Evolutionary conservation across 2,329 filamentous ascomycete genomes (phyloP), one percentile per base, ranked within the genome.

Genomic region (Falciphora oryzae): DNA sequence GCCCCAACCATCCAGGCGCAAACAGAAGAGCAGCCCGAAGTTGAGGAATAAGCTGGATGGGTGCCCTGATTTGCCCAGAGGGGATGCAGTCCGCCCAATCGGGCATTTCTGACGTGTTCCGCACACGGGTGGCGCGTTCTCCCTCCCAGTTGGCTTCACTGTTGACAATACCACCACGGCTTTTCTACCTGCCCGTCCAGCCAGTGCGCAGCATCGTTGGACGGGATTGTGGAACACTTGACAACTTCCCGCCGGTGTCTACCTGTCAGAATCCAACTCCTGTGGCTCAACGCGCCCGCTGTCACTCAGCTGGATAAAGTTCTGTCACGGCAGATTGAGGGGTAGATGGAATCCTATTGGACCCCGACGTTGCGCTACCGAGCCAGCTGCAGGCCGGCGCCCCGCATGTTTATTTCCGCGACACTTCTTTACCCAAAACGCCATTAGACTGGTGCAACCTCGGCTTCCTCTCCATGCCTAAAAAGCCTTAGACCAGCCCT

Each of bases 1-100:
- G 87, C 86, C 16, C 86, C 86, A 31, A 78, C 85, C 29, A 74
- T 89, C 8, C 86, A 89, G 68, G 85, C 85, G 27, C 85, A 87
- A 61, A 80, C 84, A 18, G 85, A 87, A 56, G 82, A 77, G 4
- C 80, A 77, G 4, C 76, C 80, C 65, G 81, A 80, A 50, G 78
- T 76, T n/a, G 79, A 78, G 57, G 76, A 75, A 18, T 74, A 67
- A 59, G 64, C 16, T 18, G 38, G 16, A 16, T 8, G 38, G 38
- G 16, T 7, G 38, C 38, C 18, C 44, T 53, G 44, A 53, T 53
- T 22, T 10, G 14, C 6, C 38, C 3, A 16, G 16, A 16, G 2
- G 16, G 18, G 38, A 18, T 44, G 16, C 38, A 6, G 38, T 22
- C 16, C 16, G 16, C 7, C 38, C 38, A 16, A 22, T 4, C 38